Evolutionary conservation across 1,284 basidiomycete species (phyloP), one percentile per base, ranked within the genome.

Genomic region (Tilletia caries): DNA sequence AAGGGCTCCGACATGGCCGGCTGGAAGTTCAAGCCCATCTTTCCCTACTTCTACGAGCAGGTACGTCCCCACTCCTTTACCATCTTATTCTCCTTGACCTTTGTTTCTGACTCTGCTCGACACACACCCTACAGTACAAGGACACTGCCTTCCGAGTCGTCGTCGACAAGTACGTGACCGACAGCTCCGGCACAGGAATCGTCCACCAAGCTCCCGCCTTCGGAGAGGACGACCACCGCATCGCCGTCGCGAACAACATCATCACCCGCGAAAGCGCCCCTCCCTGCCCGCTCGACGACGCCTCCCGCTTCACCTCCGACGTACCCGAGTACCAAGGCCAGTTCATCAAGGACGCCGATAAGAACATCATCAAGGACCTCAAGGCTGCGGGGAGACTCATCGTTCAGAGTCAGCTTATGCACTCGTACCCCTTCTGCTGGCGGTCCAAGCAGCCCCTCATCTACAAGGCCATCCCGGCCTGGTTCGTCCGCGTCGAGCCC

Each of bases 201-300:
- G 96, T 99, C 65, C 96, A 98, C 84, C 96, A 99, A 86, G 94
- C 96, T 1, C 96, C 96, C 1, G 95, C 92, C 0, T 98, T 97
- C 81, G 96, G 96, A 87, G 96, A 98, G 81, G 96, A 99, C 79
- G 96, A 99, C 88, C 92, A 98, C 85, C 92, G 95, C 71, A 89
- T 99, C 77, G 90, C 92, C 34, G 88, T 97, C 71, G 89, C 89
- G 1, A 88, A 96, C 81, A 92, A 91, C 32, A 88, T 98, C 71
- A 85, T 98, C 41, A 86, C 87, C 33, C 86, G 89, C 0, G 95
- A 97, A 68, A 93, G 95, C 83, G 89, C 93, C 87, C 95, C 96
- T 0, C 96, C 96, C 1, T 97, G 93, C 84, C 96, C 96, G 43
- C 88, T 99, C 69, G 92, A 98, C 79, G 95, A 98, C 79, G 86